Conservation (phyloP, 495 filamentous ascomycete species). For the Elasticomyces elasticus region DNA sequence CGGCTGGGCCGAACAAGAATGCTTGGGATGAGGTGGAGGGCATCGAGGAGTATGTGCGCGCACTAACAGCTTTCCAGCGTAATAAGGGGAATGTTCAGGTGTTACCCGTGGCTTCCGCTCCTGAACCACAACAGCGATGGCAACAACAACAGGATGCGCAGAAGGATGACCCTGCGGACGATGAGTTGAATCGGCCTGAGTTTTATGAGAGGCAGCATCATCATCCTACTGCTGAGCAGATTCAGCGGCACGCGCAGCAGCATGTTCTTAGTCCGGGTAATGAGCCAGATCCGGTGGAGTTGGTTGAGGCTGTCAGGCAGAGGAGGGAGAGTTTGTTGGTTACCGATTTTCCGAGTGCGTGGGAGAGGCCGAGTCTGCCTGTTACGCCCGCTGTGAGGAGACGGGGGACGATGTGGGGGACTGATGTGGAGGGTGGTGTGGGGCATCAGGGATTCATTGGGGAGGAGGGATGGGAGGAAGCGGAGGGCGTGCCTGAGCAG, state of each 20-base stretch:
- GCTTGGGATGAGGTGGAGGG: constrained; percentile 81
- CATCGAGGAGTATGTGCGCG: constrained; percentile 70
- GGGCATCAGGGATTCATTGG: constrained; percentile 15
- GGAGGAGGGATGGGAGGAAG: constrained; percentile 52
- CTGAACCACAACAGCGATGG: constrained; percentile 4
- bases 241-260: constrained; percentile 7
- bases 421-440: constrained; percentile 38
- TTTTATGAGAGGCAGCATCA: no score
- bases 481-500: constrained; percentile 74
- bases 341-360: constrained; percentile 77
- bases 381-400: constrained; percentile 77
- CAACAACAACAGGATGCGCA: not conserved
- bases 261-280: constrained; percentile 14
- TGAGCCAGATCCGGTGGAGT: constrained; percentile 20
- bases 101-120: constrained; percentile 22
- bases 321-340: constrained; percentile 50
- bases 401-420: constrained; percentile 42
- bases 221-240: no score
- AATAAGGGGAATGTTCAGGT: constrained; percentile 46
- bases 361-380: constrained; percentile 78
- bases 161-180: no score
- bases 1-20: constrained; percentile 46
- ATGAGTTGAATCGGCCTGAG: no score
- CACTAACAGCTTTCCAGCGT: constrained; percentile 45
- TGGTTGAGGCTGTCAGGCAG: constrained; percentile 13